Evolutionary conservation across 2,329 filamentous ascomycete species (phyloP), one percentile per base, ranked within the genome.

Genomic region (Pseudogymnoascus sp.): DNA sequence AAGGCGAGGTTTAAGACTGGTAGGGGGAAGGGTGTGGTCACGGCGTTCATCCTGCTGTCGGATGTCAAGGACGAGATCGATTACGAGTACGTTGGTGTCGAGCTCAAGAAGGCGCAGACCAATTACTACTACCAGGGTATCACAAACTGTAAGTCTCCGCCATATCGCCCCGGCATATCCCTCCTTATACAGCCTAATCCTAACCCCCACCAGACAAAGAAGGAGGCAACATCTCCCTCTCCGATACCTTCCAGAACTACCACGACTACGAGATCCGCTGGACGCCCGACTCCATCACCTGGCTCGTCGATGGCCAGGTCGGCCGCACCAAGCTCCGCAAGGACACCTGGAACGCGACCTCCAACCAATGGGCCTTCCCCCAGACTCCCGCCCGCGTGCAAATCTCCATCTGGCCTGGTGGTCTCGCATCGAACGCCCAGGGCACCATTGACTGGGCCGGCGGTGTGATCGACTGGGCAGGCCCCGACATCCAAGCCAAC

Each of bases 21-120:
- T 66, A 87, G 90, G 71, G 92, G 92, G 63, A 78, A 81, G 51
- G 94, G 94, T 81, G 94, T 99, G 21, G 89, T 99, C n/a, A 95
- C 92, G 1, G 93, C 92, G 31, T 99, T 99, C 74, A 99, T 99
- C 74, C 80, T 97, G 72, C 85, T 97, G 75, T 92, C 90, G 36
- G 93, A 97, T 71, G 89, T 95, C 71, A 96, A 97, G 81, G 94
- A 99, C 72, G 94, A 99, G 77, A 96, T 99, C 71, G 94, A 99
- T 78, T 97, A 91, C 74, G 94, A 99, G 75, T 97, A 89, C 74
- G 84, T 99, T 61, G 94, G 94, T 67, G 83, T 83, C 48, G 90
- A 97, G 71, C 80, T 96, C 65, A 72, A 80, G 55, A 84, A 82
- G 65, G 90, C 89, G 15, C 92, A 99, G 79, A 94, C 92, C 73